These are phyloP conservation scores for Pythium oligandrum DNA, from an alignment of 352 stramenopile species.

Conservation along the genomic window DNA sequence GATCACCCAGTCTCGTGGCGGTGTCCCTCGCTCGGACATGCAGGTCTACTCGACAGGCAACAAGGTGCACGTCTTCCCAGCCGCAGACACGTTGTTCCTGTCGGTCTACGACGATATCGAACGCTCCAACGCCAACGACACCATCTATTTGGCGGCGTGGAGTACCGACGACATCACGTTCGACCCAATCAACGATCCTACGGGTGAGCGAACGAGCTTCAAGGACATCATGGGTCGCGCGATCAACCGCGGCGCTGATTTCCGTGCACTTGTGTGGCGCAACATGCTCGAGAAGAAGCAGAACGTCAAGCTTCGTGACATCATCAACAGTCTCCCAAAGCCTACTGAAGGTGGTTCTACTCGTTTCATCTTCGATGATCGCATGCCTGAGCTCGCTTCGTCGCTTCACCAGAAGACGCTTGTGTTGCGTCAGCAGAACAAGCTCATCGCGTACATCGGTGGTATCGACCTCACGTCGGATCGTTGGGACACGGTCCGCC, in stretches of 20 bases:
- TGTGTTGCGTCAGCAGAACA: conserved; percentile 17
- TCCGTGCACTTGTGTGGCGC: conserved; percentile 55
- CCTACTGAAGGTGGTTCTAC: conserved; percentile 14
- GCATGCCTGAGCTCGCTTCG: conserved; percentile 16
- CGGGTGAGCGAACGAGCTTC: conserved; percentile 23
- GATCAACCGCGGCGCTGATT: conserved; percentile 32
- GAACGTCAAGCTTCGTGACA: conserved; percentile 52
- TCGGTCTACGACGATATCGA: conserved; percentile 43
- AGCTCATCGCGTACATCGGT: conserved; percentile 38
- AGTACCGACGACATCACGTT: conserved; percentile 57
- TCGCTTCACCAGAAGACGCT: conserved; percentile 53
- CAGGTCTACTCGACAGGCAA: conserved; percentile 42
- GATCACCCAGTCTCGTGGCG: conserved; percentile 36
- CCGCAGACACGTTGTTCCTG: conserved; percentile 40
- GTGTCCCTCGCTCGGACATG: conserved; percentile 33
- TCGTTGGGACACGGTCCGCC: conserved; percentile 53
- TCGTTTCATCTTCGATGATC: conserved; percentile 48
- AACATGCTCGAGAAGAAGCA: conserved; percentile 51
- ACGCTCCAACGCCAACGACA: conserved; percentile 22
- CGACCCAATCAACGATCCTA: conserved; percentile 28
- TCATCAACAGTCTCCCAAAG: conserved; percentile 35
- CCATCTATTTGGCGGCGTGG: conserved; percentile 55
- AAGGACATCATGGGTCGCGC: conserved; percentile 26
- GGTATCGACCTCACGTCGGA: conserved; percentile 48
- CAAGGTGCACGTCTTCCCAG: conserved; percentile 29